Conservation (phyloP, 495 filamentous ascomycete species). For the Cairneyella variabilis region DNA sequence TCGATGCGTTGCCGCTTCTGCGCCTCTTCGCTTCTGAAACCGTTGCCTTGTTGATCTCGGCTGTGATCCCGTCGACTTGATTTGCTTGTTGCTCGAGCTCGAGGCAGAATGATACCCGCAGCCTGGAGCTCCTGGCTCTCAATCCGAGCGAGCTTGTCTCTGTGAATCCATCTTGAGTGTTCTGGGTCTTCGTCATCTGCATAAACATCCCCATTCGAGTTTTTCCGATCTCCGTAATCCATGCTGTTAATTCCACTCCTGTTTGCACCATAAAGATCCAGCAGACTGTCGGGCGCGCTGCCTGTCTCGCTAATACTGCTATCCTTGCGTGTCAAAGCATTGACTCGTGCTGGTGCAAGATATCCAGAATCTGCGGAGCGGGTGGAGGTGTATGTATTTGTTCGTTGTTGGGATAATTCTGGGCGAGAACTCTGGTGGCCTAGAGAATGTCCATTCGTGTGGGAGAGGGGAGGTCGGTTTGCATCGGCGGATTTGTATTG, state of each 20-base stretch:
- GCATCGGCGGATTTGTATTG: constrained; percentile 17
- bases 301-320: constrained; percentile 50
- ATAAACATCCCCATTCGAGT: constrained; percentile 7
- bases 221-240: constrained; percentile 29
- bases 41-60: constrained; percentile 42
- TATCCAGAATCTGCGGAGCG: constrained; percentile 12
- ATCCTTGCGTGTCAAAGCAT: constrained; percentile 34
- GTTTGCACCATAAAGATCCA: constrained; percentile 48
- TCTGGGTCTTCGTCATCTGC: constrained; percentile 40
- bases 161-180: constrained; percentile 85
- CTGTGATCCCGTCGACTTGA: constrained; percentile 51
- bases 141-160: constrained; percentile 91
- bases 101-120: constrained; percentile 70
- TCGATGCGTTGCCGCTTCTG: constrained; percentile 40
- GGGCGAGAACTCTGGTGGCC: constrained; percentile 18
- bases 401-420: constrained; percentile 13
- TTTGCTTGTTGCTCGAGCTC: constrained; percentile 56
- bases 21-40: constrained; percentile 32
- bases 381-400: constrained; percentile 6
- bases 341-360: constrained; percentile 25
- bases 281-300: constrained; percentile 52
- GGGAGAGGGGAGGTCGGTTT: constrained; percentile 18
- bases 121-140: constrained; percentile 90
- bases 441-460: constrained; percentile 22
- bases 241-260: constrained; percentile 26